Evolutionary conservation across 2,329 filamentous ascomycete genomes (phyloP), one percentile per base, ranked within the genome.

Genomic region (Cladosporium sp.): DNA sequence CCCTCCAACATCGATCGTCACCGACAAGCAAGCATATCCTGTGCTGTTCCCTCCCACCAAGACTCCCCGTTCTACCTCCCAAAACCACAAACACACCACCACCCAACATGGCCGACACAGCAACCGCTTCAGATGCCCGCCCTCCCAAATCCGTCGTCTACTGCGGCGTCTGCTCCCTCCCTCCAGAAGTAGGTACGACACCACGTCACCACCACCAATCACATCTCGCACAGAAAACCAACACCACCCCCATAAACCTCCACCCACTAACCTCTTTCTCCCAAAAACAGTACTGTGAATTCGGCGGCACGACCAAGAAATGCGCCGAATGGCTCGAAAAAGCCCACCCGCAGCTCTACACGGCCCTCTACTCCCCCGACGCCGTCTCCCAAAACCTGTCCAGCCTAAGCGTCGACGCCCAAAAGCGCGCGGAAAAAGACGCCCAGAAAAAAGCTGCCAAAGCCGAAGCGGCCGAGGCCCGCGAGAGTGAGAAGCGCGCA

Each of bases 381-480:
- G 86, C 88, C 13, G 75, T 96, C 56, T 84, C 86, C 69, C 86
- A 88, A 55, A 89, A 90, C 60, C 86, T 95, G 46, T 85, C 88
- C 48, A 83, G 87, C 30, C 84, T 98, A 57, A 93, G 88, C 47
- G 74, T 97, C 65, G 89, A 93, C 56, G 92, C 90, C 45, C 90
- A 95, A 70, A 92, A 96, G 74, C 87, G 92, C 62, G 92, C 91
- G 49, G 90, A 89, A 57, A 96, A 96, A 70, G 93, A 98, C 70
- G 90, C 92, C 29, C 85, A 89, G 63, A 98, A 97, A 78, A 97
- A 98, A 74, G 87, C 92, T 32, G 88, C 90, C 51, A 96, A 95
- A 75, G 93, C 93, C 46, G 88, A 90, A 57, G 85, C 90, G 20
- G 85, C 83, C 16, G 92, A 95, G 71, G 82, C 85, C 55, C 89